Evolutionary conservation across 371 early-diverging fungal genomes (phyloP).

Genomic region (Rhizopus arrhizus): DNA sequence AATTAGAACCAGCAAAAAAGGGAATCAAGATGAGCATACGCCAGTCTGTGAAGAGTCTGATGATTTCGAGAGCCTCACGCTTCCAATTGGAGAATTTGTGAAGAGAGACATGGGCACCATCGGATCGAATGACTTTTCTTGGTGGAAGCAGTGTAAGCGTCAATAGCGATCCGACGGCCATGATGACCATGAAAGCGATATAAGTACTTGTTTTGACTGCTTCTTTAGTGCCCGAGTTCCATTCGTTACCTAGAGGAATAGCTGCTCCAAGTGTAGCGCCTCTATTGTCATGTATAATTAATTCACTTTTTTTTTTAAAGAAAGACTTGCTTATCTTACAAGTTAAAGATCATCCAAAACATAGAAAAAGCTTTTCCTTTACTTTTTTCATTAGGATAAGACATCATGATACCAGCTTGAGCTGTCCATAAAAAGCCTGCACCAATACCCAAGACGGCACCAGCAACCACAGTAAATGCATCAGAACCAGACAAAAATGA

Average conservation of each 20-base stretch:
- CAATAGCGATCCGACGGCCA: conserved; percentile 61
- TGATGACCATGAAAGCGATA: conserved; percentile 67
- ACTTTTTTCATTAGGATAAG: conserved; percentile 73
- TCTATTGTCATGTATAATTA: too few relatives aligned
- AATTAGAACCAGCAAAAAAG: conserved; percentile 73
- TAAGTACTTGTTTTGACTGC: conserved; percentile 50
- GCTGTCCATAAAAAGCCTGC: conserved; percentile 59
- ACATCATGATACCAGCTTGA: conserved; percentile 80
- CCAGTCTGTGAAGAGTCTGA: conserved; percentile 67
- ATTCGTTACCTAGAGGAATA: conserved; percentile 11
- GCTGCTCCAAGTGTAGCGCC: not conserved
- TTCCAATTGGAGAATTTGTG: conserved; percentile 59
- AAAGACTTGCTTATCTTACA: conserved; percentile 10
- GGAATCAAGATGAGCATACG: conserved; percentile 67
- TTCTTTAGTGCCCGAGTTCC: conserved; percentile 8
- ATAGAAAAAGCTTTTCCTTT: conserved; percentile 71
- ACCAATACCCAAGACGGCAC: conserved; percentile 66
- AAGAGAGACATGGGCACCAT: conserved; percentile 65
- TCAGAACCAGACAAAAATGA: conserved; percentile 53
- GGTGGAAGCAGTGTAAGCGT: conserved; percentile 65
- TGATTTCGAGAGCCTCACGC: conserved; percentile 57
- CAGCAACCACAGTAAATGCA: conserved; percentile 55
- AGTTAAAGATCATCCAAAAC: conserved; percentile 82
- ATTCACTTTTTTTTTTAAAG: too few relatives aligned
- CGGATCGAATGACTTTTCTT: conserved; percentile 58